These are phyloP conservation scores for Ophiosphaerella korrae DNA, from an alignment of 2,329 filamentous ascomycete species.

Conservation along the genomic window DNA sequence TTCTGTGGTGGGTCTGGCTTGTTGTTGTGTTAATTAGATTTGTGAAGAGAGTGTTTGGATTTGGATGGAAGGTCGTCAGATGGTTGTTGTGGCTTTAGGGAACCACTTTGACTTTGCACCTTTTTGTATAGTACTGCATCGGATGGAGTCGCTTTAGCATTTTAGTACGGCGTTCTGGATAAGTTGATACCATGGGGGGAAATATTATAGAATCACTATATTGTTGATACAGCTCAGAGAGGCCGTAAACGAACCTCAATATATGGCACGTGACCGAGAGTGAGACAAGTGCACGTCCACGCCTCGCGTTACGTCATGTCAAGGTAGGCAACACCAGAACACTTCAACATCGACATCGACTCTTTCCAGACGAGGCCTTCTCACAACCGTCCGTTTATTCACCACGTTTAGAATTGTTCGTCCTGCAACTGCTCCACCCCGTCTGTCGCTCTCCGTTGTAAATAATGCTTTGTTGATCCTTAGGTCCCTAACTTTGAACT, in stretches of 20 bases:
- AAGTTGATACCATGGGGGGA: not conserved
- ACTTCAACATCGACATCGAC: not conserved
- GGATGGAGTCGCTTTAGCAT: not conserved
- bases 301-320: conserved; percentile 20
- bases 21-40: conserved; percentile 78
- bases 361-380: not conserved
- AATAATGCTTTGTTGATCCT: conserved; percentile 9
- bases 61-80: conserved; percentile 63
- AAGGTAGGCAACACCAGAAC: not conserved
- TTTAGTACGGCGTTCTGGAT: not conserved
- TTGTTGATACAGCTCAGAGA: too few relatives aligned
- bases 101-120: not conserved
- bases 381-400: not conserved
- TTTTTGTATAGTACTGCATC: conserved; percentile 7
- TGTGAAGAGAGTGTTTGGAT: conserved; percentile 66
- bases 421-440: too few relatives aligned
- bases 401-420: too few relatives aligned
- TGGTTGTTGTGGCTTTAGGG: conserved; percentile 76
- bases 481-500: not conserved
- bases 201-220: not conserved
- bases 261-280: conserved; percentile 8
- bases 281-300: conserved; percentile 1
- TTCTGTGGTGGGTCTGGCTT: conserved; percentile 96
- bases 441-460: not conserved
- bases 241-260: too few relatives aligned